Conservation (phyloP, 2,329 filamentous ascomycete species). For the Samsoniella hepiali region DNA sequence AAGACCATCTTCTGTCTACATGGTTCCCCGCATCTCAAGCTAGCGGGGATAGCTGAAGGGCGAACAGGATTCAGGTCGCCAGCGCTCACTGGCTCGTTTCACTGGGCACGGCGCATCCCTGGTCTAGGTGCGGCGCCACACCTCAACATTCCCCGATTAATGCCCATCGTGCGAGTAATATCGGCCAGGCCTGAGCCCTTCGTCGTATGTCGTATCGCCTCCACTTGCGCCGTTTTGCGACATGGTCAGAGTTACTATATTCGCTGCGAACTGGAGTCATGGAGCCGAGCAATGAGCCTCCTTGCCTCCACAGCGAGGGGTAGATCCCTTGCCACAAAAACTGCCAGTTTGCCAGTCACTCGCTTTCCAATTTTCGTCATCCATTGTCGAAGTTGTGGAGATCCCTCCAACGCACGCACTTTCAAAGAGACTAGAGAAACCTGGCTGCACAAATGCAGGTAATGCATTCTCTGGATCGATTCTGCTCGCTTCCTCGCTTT, state of each 20-base stretch:
- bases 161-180: not conserved
- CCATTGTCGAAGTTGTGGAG: not conserved
- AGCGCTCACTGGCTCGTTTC: not conserved
- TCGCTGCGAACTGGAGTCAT: not conserved
- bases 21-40: constrained; percentile 14
- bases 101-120: not conserved
- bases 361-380: constrained; percentile 4
- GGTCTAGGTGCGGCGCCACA: not conserved
- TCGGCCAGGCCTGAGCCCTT: not conserved
- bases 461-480: not conserved
- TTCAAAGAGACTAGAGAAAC: not conserved
- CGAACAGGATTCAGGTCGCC: not conserved
- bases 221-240: constrained; percentile 9
- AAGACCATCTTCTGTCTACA: not conserved
- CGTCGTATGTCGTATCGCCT: constrained; percentile 17
- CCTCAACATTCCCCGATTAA: not conserved
- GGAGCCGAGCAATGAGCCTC: not conserved
- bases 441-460: not conserved
- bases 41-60: not conserved
- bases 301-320: not conserved
- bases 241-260: not conserved
- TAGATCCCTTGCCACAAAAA: not conserved
- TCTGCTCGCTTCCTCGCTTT: not conserved
- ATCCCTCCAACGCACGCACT: no score
- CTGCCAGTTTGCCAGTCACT: not conserved